Evolutionary conservation across 345 rosid genomes (phyloP), one percentile per base, ranked within the genome.

Genomic region (Eucalyptus cloeziana): DNA sequence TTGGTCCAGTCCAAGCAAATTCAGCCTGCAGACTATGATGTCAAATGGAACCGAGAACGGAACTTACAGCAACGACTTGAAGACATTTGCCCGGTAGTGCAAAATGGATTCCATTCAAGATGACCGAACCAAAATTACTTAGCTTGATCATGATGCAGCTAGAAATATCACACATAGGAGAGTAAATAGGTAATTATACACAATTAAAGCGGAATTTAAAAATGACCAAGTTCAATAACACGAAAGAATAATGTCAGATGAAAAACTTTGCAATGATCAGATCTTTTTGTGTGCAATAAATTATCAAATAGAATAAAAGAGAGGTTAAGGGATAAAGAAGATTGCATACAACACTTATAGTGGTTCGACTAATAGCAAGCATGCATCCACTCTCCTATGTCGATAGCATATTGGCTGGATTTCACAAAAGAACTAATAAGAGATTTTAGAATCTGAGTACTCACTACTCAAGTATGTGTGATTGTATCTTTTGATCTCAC

Each of bases 191-290:
- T 52, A 19, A 52, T 52, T 52, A 52, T 0, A 52, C 0, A 52
- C 56, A 52, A 52, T 52, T 0, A 52, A 19, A 52, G 10, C 24
- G 0, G 10, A 19, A 52, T 52, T 52, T 52, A 52, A 52, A 52
- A 52, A 52, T 52, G 24, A 52, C 56, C 56, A 52, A 52, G 56
- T 52, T 52, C 56, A 52, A 19, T 52, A 19, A 52, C 56, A 19
- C 0, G 4, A 52, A 52, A 24, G 58, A 52, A 52, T 52, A 52
- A 52, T 4, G 0, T 52, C 4, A 7, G 0, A 52, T 52, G 58
- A 52, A 52, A 0, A 52, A 7, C 2, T 52, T 52, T 52, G 56
- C 1, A 19, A 10, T 52, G 58, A 52, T 19, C 0, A 19, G 58
- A 52, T 52, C 2, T 1, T 19, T 52, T 0, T 0, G 10, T 19